Base-by-base conservation (phyloP, 2,329 filamentous ascomycete species). In the Fusarium citri region DNA sequence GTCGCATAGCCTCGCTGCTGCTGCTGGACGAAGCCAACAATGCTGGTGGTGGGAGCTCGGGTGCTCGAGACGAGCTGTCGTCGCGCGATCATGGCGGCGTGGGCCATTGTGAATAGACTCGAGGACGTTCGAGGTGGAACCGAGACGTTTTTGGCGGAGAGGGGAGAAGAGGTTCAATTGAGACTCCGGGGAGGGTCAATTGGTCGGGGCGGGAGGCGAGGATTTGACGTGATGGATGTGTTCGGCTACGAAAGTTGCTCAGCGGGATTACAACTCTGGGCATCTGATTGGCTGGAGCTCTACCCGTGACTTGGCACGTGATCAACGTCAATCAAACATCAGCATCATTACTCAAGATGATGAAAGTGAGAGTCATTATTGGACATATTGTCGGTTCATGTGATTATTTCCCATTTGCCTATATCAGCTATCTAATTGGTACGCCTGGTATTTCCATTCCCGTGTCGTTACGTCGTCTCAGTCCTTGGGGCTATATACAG, bases 1-100 rank as follows among this genome's bases (percentile, higher is more conserved):
- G 92, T 90, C 72, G 91, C 89, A 72, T 89, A 89, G 69, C 78
- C 76, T 69, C 83, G 78, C 66, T 72, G 26, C 68, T 73, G 75
- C 65, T 78, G 76, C 66, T 79, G 77, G 63, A 66, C 69, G 58
- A 59, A 66, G 63, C 69, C 66, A 61, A 72, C 53, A 40, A 66
- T 66, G 62, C 55, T 66, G 30, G 62, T 63, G 53, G 61, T 65
- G 43, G 40, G 69, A 41, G 28, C 71, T 69, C 46, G 73, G n/a
- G 59, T 68, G 62, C 71, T 73, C 60, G 70, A 73, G 71, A 69
- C 59, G 57, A 81, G 75, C 75, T 79, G 78, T 69, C 78, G 78
- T 68, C 78, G 78, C 71, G 76, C 77, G 60, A 81, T 73, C 76
- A 80, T 77, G 71, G 73, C 76, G 72, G 73, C 76, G 61, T 74